These are phyloP conservation scores for Pyrenophora graminea DNA, from an alignment of 2,329 filamentous ascomycete genomes.

Conservation along the genomic window DNA sequence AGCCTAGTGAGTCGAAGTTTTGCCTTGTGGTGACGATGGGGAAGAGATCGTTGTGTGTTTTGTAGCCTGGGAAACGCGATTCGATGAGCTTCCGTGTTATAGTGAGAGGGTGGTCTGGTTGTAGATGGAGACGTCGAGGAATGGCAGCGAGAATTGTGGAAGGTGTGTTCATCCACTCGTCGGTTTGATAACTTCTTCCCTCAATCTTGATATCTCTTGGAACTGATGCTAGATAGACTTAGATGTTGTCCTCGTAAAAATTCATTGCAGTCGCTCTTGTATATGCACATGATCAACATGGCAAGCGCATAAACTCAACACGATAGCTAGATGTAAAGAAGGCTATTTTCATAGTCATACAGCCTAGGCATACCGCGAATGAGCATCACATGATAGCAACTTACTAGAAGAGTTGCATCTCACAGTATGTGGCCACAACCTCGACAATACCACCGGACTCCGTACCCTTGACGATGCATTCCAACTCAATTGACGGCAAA, in stretches of 20 bases:
- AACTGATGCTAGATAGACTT: constrained; percentile 22
- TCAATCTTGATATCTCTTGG: constrained; percentile 59
- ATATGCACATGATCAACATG: not conserved
- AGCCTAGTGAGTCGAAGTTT: constrained; percentile 97
- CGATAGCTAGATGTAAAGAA: too few relatives aligned
- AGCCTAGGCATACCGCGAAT: not conserved
- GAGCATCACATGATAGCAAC: constrained; percentile 38
- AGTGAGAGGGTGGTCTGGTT: constrained; percentile 83
- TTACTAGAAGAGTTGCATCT: constrained; percentile 42
- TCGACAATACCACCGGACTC: constrained; percentile 14
- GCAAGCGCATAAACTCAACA: not conserved
- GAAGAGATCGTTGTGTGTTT: constrained; percentile 75
- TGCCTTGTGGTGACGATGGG: constrained; percentile 83
- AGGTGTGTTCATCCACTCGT: constrained; percentile 86
- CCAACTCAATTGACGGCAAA: constrained; percentile 27
- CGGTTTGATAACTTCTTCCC: constrained; percentile 66
- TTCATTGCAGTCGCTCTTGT: not conserved
- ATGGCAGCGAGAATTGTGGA: constrained; percentile 74
- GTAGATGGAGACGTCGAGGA: constrained; percentile 81
- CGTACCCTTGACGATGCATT: constrained; percentile 9
- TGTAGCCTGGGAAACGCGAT: constrained; percentile 79
- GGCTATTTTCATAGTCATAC: too few relatives aligned
- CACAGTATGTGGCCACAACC: constrained; percentile 22
- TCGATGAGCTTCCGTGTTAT: constrained; percentile 94
- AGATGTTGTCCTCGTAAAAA: not conserved